Evolutionary conservation across 163 green algal species (phyloP).

Genomic region (Chlamydomonas reinhardtii): DNA sequence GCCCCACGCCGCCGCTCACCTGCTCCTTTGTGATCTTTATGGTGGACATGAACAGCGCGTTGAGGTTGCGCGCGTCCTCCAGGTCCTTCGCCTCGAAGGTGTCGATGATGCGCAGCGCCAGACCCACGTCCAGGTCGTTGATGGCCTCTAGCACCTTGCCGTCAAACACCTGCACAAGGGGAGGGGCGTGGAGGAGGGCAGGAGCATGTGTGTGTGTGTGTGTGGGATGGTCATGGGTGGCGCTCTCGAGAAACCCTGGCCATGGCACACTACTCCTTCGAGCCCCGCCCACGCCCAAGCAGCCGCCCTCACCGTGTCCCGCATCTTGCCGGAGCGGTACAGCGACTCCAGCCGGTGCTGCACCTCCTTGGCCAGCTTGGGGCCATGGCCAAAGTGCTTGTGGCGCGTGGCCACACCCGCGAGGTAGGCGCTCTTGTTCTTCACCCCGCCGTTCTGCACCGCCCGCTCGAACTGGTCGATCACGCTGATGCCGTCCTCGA

Average conservation of each 20-base stretch:
- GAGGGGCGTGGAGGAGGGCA: too few relatives aligned
- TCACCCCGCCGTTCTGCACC: conserved; percentile 41
- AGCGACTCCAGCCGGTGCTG: conserved; percentile 52
- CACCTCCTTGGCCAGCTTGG: conserved; percentile 50
- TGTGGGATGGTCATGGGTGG: too few relatives aligned
- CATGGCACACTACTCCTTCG: too few relatives aligned
- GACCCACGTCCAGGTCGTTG: conserved; percentile 24
- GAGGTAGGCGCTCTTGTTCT: conserved; percentile 63
- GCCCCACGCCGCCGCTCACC: not conserved
- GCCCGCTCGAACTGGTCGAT: conserved; percentile 48
- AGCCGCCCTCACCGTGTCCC: conserved; percentile 18
- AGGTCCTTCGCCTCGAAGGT: conserved; percentile 62
- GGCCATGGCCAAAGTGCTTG: conserved; percentile 26
- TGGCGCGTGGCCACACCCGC: conserved; percentile 56
- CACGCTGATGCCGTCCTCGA: conserved; percentile 35
- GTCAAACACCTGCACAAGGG: conserved; percentile 8
- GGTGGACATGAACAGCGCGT: conserved; percentile 60
- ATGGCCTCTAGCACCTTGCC: conserved; percentile 51
- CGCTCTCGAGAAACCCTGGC: not conserved
- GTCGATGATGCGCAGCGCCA: conserved; percentile 45
- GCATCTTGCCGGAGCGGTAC: conserved; percentile 40
- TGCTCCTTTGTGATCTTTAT: conserved; percentile 52
- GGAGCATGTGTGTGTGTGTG: too few relatives aligned
- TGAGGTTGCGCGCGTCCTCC: conserved; percentile 57
- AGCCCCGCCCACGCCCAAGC: not conserved